Conservation (phyloP, 768 basidiomycete genomes). For the Lactarius tabidus region DNA sequence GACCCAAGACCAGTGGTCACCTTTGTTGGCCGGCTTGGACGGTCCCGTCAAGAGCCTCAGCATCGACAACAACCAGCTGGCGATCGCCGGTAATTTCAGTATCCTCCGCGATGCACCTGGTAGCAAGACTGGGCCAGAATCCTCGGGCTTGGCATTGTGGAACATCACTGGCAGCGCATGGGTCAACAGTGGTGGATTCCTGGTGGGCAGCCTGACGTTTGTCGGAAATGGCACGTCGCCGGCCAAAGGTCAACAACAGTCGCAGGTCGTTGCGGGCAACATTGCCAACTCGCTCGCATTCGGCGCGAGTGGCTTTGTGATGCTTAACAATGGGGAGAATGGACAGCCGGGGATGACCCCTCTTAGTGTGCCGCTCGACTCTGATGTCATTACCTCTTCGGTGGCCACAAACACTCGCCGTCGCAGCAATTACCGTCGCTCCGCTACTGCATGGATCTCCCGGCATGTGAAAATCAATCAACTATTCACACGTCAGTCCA, state of each 20-base stretch:
- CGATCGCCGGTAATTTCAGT: conserved; percentile 77
- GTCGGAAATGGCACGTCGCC: conserved; percentile 61
- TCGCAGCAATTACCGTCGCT: conserved; percentile 36
- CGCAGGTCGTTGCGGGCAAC: conserved; percentile 69
- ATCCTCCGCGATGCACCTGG: conserved; percentile 38
- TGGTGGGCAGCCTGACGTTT: conserved; percentile 66
- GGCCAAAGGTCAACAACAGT: conserved; percentile 34
- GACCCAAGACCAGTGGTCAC: conserved; percentile 55
- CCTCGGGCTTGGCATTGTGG: conserved; percentile 74
- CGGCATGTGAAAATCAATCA: conserved; percentile 39
- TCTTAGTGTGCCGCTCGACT: conserved; percentile 54
- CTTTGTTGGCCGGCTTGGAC: conserved; percentile 70
- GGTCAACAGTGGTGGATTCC: conserved; percentile 71
- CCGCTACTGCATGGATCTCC: conserved; percentile 46
- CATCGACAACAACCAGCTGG: conserved; percentile 46
- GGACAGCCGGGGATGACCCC: conserved; percentile 55
- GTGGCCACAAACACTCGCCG: conserved; percentile 37
- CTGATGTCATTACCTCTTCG: conserved; percentile 33
- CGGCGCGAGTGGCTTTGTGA: conserved; percentile 76
- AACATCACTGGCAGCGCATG: conserved; percentile 55
- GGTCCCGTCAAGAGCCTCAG: conserved; percentile 66
- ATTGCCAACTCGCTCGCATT: conserved; percentile 53
- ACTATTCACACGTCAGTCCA: conserved; percentile 52
- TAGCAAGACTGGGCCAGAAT: conserved; percentile 34
- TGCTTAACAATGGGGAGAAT: conserved; percentile 60